These are phyloP conservation scores for Chaetomidium leptoderma DNA, from an alignment of 495 filamentous ascomycete genomes.

Conservation along the genomic window DNA sequence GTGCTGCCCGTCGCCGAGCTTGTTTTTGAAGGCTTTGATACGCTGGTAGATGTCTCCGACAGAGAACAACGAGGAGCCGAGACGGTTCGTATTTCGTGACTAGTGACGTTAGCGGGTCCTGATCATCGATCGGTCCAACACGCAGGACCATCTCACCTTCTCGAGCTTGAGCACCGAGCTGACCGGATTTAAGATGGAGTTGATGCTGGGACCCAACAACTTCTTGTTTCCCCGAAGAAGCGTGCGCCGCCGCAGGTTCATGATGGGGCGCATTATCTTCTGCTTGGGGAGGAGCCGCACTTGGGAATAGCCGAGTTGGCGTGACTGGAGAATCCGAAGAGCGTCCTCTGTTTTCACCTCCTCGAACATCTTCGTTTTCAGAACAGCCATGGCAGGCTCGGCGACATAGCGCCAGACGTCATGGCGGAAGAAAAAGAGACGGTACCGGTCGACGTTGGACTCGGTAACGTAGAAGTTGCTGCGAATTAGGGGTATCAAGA, in stretches of 20 bases:
- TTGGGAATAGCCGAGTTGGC: slow-evolving; percentile 69
- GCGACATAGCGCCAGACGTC: slow-evolving; percentile 79
- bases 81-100: slow-evolving; percentile 50
- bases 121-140: neutral
- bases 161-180: slow-evolving; percentile 75
- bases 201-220: slow-evolving; percentile 70
- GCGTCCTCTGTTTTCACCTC: slow-evolving; percentile 62
- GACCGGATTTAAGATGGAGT: slow-evolving; percentile 70
- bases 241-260: slow-evolving; percentile 69
- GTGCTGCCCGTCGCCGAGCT: slow-evolving; percentile 27
- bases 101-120: slow-evolving; percentile 30
- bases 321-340: slow-evolving; percentile 52
- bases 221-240: slow-evolving; percentile 51
- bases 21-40: slow-evolving; percentile 62
- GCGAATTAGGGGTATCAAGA: slow-evolving; percentile 82
- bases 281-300: slow-evolving; percentile 77
- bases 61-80: slow-evolving; percentile 77
- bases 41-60: slow-evolving; percentile 76
- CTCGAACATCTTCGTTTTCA: slow-evolving; percentile 76
- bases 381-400: slow-evolving; percentile 61
- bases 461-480: slow-evolving; percentile 93
- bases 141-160: slow-evolving; percentile 42
- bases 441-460: slow-evolving; percentile 72
- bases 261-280: slow-evolving; percentile 66
- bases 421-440: slow-evolving; percentile 90